A percentile compares a stretch with the other conserved stretches of the same genome.
Conservation (phyloP, 192 early-diverging fungal species). For the Gigaspora rosea region DNA sequence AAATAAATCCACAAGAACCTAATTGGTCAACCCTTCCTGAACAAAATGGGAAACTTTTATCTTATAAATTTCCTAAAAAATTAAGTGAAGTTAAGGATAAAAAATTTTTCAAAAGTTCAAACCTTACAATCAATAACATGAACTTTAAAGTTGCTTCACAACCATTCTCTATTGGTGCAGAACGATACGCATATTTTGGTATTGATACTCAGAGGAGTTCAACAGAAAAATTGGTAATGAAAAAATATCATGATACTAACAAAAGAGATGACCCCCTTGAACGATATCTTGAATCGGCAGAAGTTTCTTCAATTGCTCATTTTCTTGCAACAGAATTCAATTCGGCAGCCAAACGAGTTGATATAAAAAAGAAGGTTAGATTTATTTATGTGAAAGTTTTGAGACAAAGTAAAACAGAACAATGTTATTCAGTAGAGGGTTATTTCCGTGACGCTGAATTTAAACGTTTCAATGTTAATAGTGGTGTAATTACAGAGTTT, state of each 20-base stretch:
- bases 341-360: neutral
- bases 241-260: constrained; percentile 1
- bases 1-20: constrained; percentile 8
- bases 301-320: constrained; percentile 7
- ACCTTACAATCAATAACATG: neutral
- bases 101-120: neutral
- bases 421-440: neutral
- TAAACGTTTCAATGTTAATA: constrained; percentile 29
- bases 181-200: constrained; percentile 27
- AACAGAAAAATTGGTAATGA: neutral
- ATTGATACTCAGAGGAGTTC: neutral
- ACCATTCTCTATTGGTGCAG: constrained; percentile 20
- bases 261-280: neutral
- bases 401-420: neutral
- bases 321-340: constrained; percentile 14
- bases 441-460: neutral
- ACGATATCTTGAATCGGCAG: constrained; percentile 10
- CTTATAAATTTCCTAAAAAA: neutral
- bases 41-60: neutral
- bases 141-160: neutral
- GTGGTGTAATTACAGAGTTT: constrained; percentile 19
- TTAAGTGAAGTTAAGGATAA: neutral
- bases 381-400: constrained; percentile 13
- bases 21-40: neutral
- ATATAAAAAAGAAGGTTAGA: neutral